These are phyloP conservation scores for Rhynchospora tenuis DNA, from an alignment of 176 grass and related monocot genomes.

Conservation along the genomic window DNA sequence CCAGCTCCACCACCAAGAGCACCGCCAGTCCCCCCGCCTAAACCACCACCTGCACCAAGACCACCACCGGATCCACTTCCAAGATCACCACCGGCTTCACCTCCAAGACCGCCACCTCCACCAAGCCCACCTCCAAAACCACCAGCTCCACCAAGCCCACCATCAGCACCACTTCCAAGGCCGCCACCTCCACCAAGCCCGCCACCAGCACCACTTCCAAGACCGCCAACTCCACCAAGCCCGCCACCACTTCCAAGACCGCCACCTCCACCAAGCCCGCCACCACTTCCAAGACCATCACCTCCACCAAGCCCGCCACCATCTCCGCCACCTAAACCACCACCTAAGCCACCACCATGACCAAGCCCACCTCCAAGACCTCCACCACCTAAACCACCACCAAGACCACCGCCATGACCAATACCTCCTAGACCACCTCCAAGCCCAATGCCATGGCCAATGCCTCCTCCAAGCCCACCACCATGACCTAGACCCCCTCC, in stretches of 20 bases:
- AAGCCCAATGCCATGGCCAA: neutral
- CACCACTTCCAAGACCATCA: constrained; percentile 13
- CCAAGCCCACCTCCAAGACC: constrained; percentile 12
- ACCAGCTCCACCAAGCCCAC: constrained; percentile 12
- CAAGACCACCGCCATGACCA: neutral
- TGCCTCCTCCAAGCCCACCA: neutral
- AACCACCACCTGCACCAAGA: constrained; percentile 9
- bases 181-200: constrained; percentile 14
- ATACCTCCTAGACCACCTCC: neutral
- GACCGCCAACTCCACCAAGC: constrained; percentile 6
- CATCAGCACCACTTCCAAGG: constrained; percentile 13
- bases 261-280: neutral
- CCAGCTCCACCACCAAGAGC: neutral
- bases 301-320: constrained; percentile 2
- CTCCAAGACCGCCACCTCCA: constrained; percentile 7
- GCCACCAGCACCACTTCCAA: constrained; percentile 22
- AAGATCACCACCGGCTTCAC: neutral
- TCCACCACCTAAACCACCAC: neutral
- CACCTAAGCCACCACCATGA: constrained; percentile 2
- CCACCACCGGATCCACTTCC: constrained; percentile 9
- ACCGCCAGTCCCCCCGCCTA: neutral
- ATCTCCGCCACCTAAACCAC: neutral
- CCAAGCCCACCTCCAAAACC: constrained; percentile 12
- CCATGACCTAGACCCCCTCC: constrained; percentile 13
- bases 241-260: constrained; percentile 24